These are phyloP conservation scores for Cucurbita maxima DNA, from an alignment of 306 rosid genomes.

Conservation along the genomic window DNA sequence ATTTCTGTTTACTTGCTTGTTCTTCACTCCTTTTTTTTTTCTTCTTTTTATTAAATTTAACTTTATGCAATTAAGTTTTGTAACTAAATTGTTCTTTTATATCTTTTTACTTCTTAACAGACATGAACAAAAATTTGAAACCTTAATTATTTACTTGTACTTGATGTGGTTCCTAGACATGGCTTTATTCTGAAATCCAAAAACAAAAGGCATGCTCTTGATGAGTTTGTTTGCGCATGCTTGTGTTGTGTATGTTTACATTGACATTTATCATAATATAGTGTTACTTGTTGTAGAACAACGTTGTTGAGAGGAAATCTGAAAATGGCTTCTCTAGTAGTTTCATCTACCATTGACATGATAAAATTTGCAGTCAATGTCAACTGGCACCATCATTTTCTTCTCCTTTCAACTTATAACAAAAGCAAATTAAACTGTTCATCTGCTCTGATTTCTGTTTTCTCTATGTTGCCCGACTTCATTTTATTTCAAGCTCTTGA, in stretches of 20 bases:
- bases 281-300: background rate
- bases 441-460: background rate
- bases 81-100: background rate
- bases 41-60: background rate
- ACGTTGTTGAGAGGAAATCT: background rate
- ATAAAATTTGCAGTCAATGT: background rate
- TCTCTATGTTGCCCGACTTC: background rate
- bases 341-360: background rate
- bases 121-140: background rate
- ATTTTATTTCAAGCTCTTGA: background rate
- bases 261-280: background rate
- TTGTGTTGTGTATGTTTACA: background rate
- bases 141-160: background rate
- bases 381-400: background rate
- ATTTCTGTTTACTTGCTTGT: background rate
- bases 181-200: background rate
- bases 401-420: background rate
- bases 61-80: background rate
- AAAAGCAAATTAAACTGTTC: background rate
- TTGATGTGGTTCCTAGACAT: background rate
- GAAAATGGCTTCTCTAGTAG: background rate
- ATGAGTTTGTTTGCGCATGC: background rate
- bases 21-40: background rate
- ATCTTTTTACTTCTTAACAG: background rate
- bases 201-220: background rate